A percentile compares a stretch with the other conserved stretches of the same genome.
phyloP scores from a whole-genome alignment of 495 filamentous ascomycete genomes.

The Entonaema liquescens region DNA sequence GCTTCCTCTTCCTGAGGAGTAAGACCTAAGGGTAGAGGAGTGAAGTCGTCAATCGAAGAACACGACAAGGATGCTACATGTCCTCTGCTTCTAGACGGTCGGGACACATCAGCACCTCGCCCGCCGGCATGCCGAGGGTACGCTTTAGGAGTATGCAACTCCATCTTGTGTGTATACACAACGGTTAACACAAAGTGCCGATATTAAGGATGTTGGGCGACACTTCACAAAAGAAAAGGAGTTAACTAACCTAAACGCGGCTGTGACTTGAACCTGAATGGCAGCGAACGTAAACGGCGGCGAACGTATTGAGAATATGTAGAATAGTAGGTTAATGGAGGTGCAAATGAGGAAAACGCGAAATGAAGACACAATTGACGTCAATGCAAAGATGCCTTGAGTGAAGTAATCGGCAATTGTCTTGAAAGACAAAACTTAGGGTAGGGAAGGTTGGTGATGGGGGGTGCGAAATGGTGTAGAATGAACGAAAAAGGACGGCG shows the following conservation, averaged over 20 bases:
- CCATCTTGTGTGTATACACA: background rate
- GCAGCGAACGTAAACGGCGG: too few species aligned
- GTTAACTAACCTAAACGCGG: background rate
- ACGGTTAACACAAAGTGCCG: background rate
- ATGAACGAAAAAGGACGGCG: background rate
- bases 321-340: background rate
- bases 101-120: slow-evolving; percentile 17
- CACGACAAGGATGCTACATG: slow-evolving; percentile 33
- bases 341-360: background rate
- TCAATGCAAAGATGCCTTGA: background rate
- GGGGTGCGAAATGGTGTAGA: background rate
- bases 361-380: slow-evolving; percentile 11
- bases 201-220: background rate
- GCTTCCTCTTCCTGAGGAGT: slow-evolving; percentile 8
- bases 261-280: too few species aligned
- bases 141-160: slow-evolving; percentile 23
- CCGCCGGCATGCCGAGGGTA: slow-evolving; percentile 32
- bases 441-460: background rate
- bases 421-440: slow-evolving; percentile 1
- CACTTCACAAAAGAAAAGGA: background rate
- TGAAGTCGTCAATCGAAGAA: slow-evolving; percentile 29
- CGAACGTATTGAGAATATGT: too few species aligned
- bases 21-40: slow-evolving; percentile 20
- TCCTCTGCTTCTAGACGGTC: slow-evolving; percentile 11
- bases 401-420: background rate